A percentile compares a stretch with the other conserved stretches of the same genome.
Conservation (phyloP, 352 stramenopile species). For the Phytophthora capsici region DNA sequence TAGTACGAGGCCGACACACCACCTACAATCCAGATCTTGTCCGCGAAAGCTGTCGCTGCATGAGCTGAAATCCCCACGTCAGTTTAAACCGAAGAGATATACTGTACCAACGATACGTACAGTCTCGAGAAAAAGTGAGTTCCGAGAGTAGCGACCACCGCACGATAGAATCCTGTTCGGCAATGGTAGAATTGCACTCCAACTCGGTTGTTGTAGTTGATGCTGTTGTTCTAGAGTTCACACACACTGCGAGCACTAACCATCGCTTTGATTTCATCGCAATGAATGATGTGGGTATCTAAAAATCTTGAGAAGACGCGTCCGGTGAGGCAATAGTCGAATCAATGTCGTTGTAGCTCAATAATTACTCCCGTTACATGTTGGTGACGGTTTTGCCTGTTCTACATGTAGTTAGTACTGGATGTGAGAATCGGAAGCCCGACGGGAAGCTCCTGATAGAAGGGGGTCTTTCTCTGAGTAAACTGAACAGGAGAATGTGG, state of each 20-base stretch:
- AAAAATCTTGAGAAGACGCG: slow-evolving; percentile 23
- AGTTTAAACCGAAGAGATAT: too few species aligned
- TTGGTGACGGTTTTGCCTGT: slow-evolving; percentile 1
- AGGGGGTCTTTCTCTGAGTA: slow-evolving; percentile 34
- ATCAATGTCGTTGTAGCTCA: slow-evolving; percentile 9
- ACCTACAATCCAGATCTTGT: slow-evolving; percentile 77
- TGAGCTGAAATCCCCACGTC: slow-evolving; percentile 48
- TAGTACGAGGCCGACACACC: slow-evolving; percentile 80
- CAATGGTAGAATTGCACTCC: slow-evolving; percentile 58
- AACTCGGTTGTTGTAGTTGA: slow-evolving; percentile 27
- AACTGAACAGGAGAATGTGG: slow-evolving; percentile 20
- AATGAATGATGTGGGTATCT: slow-evolving; percentile 13
- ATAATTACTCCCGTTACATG: background rate
- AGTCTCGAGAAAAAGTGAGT: slow-evolving; percentile 75
- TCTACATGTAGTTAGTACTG: slow-evolving; percentile 11
- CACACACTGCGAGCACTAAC: background rate
- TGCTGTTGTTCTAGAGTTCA: background rate
- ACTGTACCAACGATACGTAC: slow-evolving; percentile 26
- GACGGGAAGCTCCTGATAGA: slow-evolving; percentile 11
- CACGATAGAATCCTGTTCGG: slow-evolving; percentile 45
- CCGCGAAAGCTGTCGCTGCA: slow-evolving; percentile 59
- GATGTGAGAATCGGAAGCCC: slow-evolving; percentile 1
- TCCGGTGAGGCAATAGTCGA: slow-evolving; percentile 16
- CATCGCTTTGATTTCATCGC: slow-evolving; percentile 14
- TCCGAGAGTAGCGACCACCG: slow-evolving; percentile 60